Conservation (phyloP, 257 asterid species). For the Fraxinus quadrangulata region DNA sequence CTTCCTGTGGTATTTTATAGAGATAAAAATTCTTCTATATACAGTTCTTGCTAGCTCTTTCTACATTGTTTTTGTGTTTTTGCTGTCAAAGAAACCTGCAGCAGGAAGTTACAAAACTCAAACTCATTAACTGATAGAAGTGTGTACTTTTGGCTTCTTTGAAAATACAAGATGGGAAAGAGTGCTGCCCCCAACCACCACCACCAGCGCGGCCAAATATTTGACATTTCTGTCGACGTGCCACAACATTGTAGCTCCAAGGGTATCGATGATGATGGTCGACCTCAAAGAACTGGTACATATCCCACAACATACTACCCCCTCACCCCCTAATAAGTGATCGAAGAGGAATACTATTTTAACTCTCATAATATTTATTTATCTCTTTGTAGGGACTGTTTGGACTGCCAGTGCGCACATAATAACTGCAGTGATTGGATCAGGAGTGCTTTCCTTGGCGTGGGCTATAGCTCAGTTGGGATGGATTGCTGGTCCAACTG, state of each 20-base stretch:
- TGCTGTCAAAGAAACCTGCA: background rate
- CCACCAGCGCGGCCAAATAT: slow-evolving; percentile 42
- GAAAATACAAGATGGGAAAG: slow-evolving; percentile 48
- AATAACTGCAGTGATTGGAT: slow-evolving; percentile 61
- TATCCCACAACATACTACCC: background rate
- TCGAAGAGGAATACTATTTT: background rate
- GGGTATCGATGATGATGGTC: slow-evolving; percentile 54
- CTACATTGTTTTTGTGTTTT: background rate
- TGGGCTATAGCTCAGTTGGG: slow-evolving; percentile 68
- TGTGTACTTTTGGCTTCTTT: slow-evolving; percentile 1
- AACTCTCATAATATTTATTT: background rate
- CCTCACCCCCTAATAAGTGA: background rate
- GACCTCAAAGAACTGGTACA: slow-evolving; percentile 58
- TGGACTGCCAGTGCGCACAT: slow-evolving; percentile 70
- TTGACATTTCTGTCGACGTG: slow-evolving; percentile 43
- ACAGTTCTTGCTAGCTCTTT: background rate
- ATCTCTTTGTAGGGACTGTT: slow-evolving; percentile 40
- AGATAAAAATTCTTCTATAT: background rate
- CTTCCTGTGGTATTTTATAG: background rate
- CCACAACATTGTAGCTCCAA: slow-evolving; percentile 43
- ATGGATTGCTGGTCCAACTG: slow-evolving; percentile 65
- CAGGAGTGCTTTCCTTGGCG: slow-evolving; percentile 61
- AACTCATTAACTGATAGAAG: background rate
- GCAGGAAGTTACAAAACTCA: background rate
- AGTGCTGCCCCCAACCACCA: slow-evolving; percentile 58